Base-by-base conservation (phyloP, 2,329 filamentous ascomycete genomes). In the Colletotrichum eremochloae region DNA sequence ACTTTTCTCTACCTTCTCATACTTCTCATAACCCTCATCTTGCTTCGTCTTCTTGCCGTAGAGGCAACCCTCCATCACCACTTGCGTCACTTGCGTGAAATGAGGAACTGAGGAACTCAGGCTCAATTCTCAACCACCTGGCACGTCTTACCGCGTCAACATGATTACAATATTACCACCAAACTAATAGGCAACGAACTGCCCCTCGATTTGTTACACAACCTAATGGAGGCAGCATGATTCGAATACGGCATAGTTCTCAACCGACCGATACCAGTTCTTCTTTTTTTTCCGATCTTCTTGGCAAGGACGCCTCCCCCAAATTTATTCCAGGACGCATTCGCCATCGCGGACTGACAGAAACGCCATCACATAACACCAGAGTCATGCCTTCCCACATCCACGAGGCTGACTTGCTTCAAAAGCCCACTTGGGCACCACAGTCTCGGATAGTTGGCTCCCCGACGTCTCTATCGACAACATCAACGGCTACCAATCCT, bases 291-390 rank as follows among this genome's bases (percentile, higher is more conserved):
- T 48, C 56, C 38, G 20, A 36, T 15, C 24, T 38, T 12, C 20
- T 50, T 18, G 11, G 24, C n/a, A 52, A 33, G 33, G 31, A 29
- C 12, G 5, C 20, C 3, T 20, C 33, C 11, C 40, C 42, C 8
- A 33, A 42, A 20, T 69, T 58, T 24, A 24, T 65, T 42, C 61
- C 67, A 40, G 60, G 60, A 36, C 52, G 67, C 36, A 31, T 24
- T 65, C 60, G 20, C 29, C 61, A 65, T 38, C 18, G 14, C 11
- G 42, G 52, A 29, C 15, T 24, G n/a, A 40, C 12, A 18, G 20
- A 29, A 15, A 20, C n/a, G 7, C 12, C 29, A 12, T 18, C 36
- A 3, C 9, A 63, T 15, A 31, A 31, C 15, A 44, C 24, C 44
- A 18, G 20, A 15, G 14, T 52, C 12, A 70, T 58, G 60, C 60